Percentiles rank a stretch among this genome's conserved stretches.
Evolutionary conservation across 148 eudicot species (phyloP).

Genomic region (Vaccinium vitisidaea): DNA sequence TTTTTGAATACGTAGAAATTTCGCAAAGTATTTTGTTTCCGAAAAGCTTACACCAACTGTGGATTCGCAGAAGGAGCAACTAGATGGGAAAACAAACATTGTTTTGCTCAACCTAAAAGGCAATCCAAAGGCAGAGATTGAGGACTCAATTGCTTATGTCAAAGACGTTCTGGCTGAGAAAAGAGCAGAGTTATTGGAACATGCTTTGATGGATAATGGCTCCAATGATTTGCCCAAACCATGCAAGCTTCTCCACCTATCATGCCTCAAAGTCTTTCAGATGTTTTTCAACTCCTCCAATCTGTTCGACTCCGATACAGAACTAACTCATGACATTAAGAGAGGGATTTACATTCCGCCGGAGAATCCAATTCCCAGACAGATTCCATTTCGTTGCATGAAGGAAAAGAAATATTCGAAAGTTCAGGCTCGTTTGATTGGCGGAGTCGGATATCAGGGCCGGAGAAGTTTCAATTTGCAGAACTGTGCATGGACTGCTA

Average conservation of each 20-base stretch:
- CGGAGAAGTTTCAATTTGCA: background rate
- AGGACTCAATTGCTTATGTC: slow-evolving; percentile 31
- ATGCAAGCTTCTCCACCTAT: slow-evolving; percentile 31
- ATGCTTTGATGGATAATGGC: slow-evolving; percentile 19
- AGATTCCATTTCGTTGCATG: background rate
- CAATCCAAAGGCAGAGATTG: slow-evolving; percentile 26
- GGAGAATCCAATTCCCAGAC: background rate
- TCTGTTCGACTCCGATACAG: slow-evolving; percentile 29
- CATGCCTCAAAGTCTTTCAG: slow-evolving; percentile 34
- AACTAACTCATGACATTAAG: slow-evolving; percentile 31
- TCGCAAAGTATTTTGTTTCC: no score
- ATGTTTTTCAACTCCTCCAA: slow-evolving; percentile 45
- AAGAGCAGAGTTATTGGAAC: slow-evolving; percentile 31
- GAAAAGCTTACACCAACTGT: no score
- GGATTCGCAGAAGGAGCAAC: slow-evolving; percentile 33
- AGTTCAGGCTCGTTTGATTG: no score
- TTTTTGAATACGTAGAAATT: no score
- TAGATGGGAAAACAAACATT: slow-evolving; percentile 38
- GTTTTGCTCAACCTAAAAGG: slow-evolving; percentile 31
- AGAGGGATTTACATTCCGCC: slow-evolving; percentile 37
- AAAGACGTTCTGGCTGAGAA: slow-evolving; percentile 25
- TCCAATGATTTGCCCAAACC: slow-evolving; percentile 22
- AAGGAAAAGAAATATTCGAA: background rate
- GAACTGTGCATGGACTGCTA: background rate
- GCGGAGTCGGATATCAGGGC: background rate